Percentiles rank a stretch among this genome's conserved stretches.
phyloP scores from a whole-genome alignment of 768 basidiomycete genomes.

The Pulveroboletus frians region DNA sequence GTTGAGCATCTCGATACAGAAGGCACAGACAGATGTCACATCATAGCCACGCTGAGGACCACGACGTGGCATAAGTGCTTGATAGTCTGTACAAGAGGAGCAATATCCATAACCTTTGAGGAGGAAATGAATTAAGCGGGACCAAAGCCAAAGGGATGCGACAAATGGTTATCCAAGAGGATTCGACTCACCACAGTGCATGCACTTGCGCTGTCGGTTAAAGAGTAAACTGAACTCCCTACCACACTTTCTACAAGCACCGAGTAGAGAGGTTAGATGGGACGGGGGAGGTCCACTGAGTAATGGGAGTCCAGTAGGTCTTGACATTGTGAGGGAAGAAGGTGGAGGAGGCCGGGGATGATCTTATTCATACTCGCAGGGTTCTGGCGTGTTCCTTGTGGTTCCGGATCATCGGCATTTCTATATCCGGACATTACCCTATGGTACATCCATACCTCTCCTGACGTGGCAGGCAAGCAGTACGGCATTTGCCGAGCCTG shows the following conservation, averaged over 20 bases:
- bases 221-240: conserved; percentile 70
- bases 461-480: background rate
- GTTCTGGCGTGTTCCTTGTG: conserved; percentile 10
- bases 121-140: background rate
- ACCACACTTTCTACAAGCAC: conserved; percentile 61
- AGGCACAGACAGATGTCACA: conserved; percentile 60
- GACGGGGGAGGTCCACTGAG: conserved; percentile 62
- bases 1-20: conserved; percentile 64
- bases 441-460: no score
- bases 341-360: background rate
- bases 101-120: conserved; percentile 65
- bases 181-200: conserved; percentile 62
- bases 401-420: conserved; percentile 15
- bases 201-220: conserved; percentile 57
- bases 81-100: conserved; percentile 67
- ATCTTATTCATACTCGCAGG: background rate
- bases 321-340: conserved; percentile 14
- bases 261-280: conserved; percentile 23
- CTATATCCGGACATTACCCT: background rate
- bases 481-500: no score
- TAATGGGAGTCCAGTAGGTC: conserved; percentile 53
- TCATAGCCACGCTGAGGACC: conserved; percentile 56
- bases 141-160: background rate
- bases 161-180: background rate
- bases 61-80: conserved; percentile 68